Evolutionary conservation across 805 yeast species (phyloP).

Genomic region (Yarrowia keelungensis): DNA sequence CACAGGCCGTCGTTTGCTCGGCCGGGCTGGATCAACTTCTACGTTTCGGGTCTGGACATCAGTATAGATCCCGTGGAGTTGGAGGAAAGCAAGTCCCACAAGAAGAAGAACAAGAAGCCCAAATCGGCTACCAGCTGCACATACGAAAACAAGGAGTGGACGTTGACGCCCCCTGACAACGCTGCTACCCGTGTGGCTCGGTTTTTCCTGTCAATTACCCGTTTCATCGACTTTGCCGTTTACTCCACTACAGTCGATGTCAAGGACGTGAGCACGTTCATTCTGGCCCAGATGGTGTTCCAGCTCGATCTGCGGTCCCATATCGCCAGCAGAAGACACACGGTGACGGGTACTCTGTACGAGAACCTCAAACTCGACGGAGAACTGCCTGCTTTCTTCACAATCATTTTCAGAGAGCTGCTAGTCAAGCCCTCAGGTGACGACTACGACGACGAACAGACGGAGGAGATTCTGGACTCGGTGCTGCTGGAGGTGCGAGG

Average conservation of each 20-base stretch:
- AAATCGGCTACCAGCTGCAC: constrained; percentile 12
- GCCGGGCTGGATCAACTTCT: constrained; percentile 52
- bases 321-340: constrained; percentile 23
- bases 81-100: constrained; percentile 28
- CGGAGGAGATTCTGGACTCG: constrained; percentile 49
- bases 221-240: constrained; percentile 46
- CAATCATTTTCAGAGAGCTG: constrained; percentile 46
- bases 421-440: constrained; percentile 46
- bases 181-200: constrained; percentile 42
- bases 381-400: constrained; percentile 47
- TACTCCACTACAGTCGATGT: constrained; percentile 45
- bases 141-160: constrained; percentile 41
- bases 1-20: constrained; percentile 54
- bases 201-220: constrained; percentile 42
- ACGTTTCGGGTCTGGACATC: constrained; percentile 49
- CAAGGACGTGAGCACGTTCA: constrained; percentile 45
- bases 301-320: constrained; percentile 47
- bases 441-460: constrained; percentile 47
- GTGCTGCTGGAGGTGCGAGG: constrained; percentile 47
- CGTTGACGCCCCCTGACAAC: constrained; percentile 44
- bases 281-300: constrained; percentile 46
- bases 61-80: constrained; percentile 46
- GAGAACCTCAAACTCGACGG: constrained; percentile 44
- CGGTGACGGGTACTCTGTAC: constrained; percentile 51
- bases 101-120: neutral